Base-by-base conservation (phyloP, 805 yeast genomes). In the Jamesozyma piceae region DNA sequence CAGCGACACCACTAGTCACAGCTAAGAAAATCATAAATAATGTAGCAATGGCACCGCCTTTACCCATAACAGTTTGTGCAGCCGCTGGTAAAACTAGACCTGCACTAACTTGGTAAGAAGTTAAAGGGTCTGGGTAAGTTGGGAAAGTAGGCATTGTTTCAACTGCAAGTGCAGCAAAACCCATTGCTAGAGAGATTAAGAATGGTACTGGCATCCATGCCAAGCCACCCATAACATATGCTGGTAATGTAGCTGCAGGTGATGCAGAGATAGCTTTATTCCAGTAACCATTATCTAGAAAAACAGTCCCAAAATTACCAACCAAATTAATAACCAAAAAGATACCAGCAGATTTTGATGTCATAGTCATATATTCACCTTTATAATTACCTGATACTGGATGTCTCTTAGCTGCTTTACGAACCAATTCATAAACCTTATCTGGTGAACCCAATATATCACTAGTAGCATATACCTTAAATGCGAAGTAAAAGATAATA, bases 121-220 rank as follows among this genome's bases (percentile, higher is more conserved):
- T 66, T 68, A 88, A 70, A 43, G 69, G 67, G 36, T 74, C 62
- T 30, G 95, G 95, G 60, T 79, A 86, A 5, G 87, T 80, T 50
- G 95, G 94, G 78, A 88, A 86, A 3, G 71, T 55, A 21, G 87
- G 81, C 27, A 76, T 70, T 39, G 67, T 62, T 64, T 86, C 90
- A 41, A 87, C 68, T 18, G 86, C 81, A 44, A 84, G 64, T 41
- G 85, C 85, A 18, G 89, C 86, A n/a, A 87, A 66, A 11, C 96
- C 95, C 82, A 86, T 73, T 6, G 94, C 82, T 2, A 90, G 80
- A 14, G 95, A 83, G 40, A 78, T 73, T 44, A 84, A 72, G 69
- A 80, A 81, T 37, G 96, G 96, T 50, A 88, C 80, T 6, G 95
- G 89, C 58, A 85, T 82, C 95, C 96, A 88, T 0, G 90, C 82